Evolutionary conservation across 2,329 filamentous ascomycete species (phyloP), one percentile per base, ranked within the genome.

Genomic region (Monilinia polystroma): DNA sequence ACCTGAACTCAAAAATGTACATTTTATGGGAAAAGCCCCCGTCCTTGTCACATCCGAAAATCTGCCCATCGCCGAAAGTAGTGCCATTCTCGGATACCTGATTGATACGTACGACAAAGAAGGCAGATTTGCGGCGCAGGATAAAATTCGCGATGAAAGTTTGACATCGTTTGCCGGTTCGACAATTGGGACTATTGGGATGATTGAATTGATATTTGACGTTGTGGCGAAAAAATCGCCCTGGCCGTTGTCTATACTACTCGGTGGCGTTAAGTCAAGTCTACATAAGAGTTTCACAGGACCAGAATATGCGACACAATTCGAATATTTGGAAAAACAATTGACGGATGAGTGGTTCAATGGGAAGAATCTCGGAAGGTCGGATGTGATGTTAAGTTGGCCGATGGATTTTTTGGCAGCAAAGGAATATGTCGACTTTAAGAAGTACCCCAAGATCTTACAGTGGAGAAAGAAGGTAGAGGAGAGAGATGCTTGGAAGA

Each of bases 21-120:
- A 96, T 73, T 90, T 90, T 0, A 82, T 97, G 3, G 93, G 93
- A 70, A 96, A 96, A 77, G 92, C 92, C 0, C 93, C 93, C 0
- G 79, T 93, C 58, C 80, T 97, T 70, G 70, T 75, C 26, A 76
- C 75, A 52, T 71, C 71, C 38, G 70, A 73, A 18, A 70, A 71
- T 32, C 58, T 68, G 8, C 57, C 64, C 55, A 74, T 78, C 23
- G 69, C 71, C 16, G 76, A 78, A 70, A 72, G 70, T 1, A 56
- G 68, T n/a, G 74, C 74, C 20, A 77, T 78, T 38, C 72, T 73
- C 2, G 74, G 69, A 38, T 77, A 78, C 54, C 69, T 77, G 8
- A 75, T 78, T 29, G 71, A 74, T 5, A 76, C 70, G 2, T 78
- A 76, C 66, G 76, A 78, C 58, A 72, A 65, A 5, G 58, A 57